Percentiles rank a stretch among this genome's conserved stretches.
Evolutionary conservation across 148 eudicot genomes (phyloP).

Genomic region (Rhododendron simsii): DNA sequence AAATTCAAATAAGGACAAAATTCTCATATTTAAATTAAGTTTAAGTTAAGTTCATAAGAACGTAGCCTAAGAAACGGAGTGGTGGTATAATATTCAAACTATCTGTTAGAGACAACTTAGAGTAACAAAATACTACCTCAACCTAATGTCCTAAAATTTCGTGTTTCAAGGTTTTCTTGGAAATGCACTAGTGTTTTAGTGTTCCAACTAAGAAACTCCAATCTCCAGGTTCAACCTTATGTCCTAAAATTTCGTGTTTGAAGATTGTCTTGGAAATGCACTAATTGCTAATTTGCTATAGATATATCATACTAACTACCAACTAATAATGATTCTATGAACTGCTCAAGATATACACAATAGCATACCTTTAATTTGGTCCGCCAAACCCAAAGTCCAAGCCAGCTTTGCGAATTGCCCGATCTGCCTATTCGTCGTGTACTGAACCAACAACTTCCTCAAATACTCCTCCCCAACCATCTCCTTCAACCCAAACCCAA

Average conservation of each 20-base stretch:
- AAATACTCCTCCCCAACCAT: slow-evolving; percentile 40
- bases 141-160: background rate
- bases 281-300: background rate
- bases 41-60: too few relatives aligned
- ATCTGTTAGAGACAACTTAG: too few relatives aligned
- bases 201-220: background rate
- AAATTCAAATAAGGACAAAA: too few relatives aligned
- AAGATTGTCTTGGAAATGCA: background rate
- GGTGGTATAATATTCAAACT: background rate
- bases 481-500: slow-evolving; percentile 51
- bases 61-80: background rate
- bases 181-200: background rate
- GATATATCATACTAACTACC: background rate
- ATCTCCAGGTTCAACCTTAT: background rate
- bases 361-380: slow-evolving; percentile 35
- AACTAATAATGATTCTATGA: background rate
- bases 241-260: background rate
- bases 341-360: background rate
- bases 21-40: too few relatives aligned
- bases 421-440: slow-evolving; percentile 41
- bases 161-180: background rate
- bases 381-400: slow-evolving; percentile 34
- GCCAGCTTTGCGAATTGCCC: slow-evolving; percentile 39
- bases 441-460: slow-evolving; percentile 44
- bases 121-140: background rate